Evolutionary conservation across 345 rosid species (phyloP).

Genomic region (Syzygium grande): DNA sequence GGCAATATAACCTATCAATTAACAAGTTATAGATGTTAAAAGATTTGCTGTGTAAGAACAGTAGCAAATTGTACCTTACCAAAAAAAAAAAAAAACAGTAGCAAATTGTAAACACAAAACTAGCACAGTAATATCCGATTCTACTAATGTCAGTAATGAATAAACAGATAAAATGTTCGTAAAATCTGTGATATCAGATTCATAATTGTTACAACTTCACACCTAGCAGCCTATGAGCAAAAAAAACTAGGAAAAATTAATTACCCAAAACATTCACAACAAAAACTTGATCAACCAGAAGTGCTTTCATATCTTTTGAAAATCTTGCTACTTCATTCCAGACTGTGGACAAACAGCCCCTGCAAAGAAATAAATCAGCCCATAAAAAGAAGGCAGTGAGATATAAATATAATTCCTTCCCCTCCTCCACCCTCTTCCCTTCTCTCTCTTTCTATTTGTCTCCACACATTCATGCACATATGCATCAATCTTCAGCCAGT

Average conservation of each 20-base stretch:
- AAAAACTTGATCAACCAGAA: constrained; percentile 59
- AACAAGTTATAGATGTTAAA: background rate
- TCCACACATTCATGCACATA: background rate
- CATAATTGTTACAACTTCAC: background rate
- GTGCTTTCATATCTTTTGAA: constrained; percentile 64
- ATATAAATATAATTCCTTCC: background rate
- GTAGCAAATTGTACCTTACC: background rate
- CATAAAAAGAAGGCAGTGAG: background rate
- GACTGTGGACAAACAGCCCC: constrained; percentile 14
- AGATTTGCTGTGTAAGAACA: background rate
- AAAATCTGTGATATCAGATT: background rate
- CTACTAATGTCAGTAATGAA: background rate
- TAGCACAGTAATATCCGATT: background rate
- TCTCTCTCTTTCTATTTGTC: background rate
- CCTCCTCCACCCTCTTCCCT: background rate
- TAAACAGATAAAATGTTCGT: background rate
- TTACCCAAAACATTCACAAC: constrained; percentile 84
- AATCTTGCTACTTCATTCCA: constrained; percentile 41
- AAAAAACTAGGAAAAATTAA: background rate
- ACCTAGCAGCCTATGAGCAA: background rate
- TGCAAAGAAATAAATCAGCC: constrained; percentile 3
- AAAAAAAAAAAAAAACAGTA: no score
- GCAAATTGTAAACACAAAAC: background rate
- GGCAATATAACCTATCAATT: constrained; percentile 55
- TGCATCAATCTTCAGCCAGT: background rate